These are phyloP conservation scores for Aspergillus melleus DNA, from an alignment of 2,329 filamentous ascomycete genomes.

Conservation along the genomic window DNA sequence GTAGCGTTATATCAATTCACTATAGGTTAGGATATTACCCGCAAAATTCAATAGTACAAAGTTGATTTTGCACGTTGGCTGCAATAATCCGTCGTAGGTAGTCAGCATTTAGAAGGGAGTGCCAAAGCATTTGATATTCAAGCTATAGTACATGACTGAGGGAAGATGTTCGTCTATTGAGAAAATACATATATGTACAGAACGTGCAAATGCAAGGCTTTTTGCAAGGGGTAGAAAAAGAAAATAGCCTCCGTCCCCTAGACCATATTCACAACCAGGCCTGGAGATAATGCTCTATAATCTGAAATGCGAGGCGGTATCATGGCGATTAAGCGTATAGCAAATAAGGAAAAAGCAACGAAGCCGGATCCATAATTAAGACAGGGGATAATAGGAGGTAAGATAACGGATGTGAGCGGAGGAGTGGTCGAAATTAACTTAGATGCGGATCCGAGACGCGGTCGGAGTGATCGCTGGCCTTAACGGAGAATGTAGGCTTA, in stretches of 20 bases:
- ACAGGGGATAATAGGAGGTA: not conserved
- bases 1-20: too few species aligned
- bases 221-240: not conserved
- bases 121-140: not conserved
- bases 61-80: too few species aligned
- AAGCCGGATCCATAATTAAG: not conserved
- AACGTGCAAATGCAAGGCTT: not conserved
- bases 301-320: conserved; percentile 5
- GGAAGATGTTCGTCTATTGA: not conserved
- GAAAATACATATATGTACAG: not conserved
- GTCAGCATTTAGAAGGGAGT: not conserved
- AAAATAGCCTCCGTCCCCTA: not conserved
- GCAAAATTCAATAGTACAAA: too few species aligned
- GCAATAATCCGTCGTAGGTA: too few species aligned
- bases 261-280: not conserved
- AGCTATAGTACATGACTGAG: not conserved
- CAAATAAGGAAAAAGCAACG: not conserved
- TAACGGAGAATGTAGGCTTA: not conserved
- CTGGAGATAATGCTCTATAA: conserved; percentile 14
- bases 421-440: too few species aligned
- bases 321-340: conserved; percentile 2
- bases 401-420: too few species aligned
- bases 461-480: too few species aligned
- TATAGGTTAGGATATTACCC: too few species aligned
- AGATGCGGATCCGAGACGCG: not conserved